Evolutionary conservation across 2,329 filamentous ascomycete species (phyloP).

Genomic region (Neoarthrinium moseri): DNA sequence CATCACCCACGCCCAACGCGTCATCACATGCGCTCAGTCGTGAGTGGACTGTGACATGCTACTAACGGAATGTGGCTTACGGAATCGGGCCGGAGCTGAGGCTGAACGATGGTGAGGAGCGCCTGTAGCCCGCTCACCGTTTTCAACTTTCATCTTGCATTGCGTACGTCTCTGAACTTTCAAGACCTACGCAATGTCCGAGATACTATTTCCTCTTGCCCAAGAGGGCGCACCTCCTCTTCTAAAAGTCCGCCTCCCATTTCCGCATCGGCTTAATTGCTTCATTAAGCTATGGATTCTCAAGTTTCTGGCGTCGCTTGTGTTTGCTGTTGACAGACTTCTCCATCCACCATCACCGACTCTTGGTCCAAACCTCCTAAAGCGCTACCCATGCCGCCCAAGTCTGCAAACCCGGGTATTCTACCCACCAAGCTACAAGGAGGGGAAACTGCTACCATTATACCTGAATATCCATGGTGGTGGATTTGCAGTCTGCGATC

Average conservation of each 20-base stretch:
- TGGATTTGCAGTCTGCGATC: slow-evolving; percentile 36
- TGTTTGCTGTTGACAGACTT: background rate
- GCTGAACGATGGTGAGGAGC: too few species aligned
- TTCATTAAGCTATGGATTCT: slow-evolving; percentile 5
- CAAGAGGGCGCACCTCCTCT: slow-evolving; percentile 4
- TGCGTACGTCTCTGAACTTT: too few species aligned
- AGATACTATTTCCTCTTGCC: slow-evolving; percentile 3
- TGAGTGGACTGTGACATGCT: too few species aligned
- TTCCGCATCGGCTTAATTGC: slow-evolving; percentile 6
- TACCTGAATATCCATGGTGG: slow-evolving; percentile 44
- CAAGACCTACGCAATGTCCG: background rate
- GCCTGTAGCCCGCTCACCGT: too few species aligned
- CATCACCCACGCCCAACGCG: too few species aligned
- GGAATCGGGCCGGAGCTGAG: too few species aligned
- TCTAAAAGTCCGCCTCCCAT: slow-evolving; percentile 8
- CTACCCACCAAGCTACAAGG: slow-evolving; percentile 1
- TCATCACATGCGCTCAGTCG: too few species aligned
- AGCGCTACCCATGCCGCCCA: slow-evolving; percentile 7
- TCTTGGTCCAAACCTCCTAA: background rate
- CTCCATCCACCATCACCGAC: slow-evolving; percentile 2
- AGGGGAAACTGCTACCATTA: slow-evolving; percentile 25
- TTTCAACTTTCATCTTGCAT: too few species aligned
- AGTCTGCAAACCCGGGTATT: slow-evolving; percentile 9
- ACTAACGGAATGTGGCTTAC: too few species aligned
- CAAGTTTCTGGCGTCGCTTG: slow-evolving; percentile 1